Percentiles rank a stretch among this genome's conserved stretches.
phyloP scores from a whole-genome alignment of 2,329 filamentous ascomycete species.

The Raffaelea arxii region DNA sequence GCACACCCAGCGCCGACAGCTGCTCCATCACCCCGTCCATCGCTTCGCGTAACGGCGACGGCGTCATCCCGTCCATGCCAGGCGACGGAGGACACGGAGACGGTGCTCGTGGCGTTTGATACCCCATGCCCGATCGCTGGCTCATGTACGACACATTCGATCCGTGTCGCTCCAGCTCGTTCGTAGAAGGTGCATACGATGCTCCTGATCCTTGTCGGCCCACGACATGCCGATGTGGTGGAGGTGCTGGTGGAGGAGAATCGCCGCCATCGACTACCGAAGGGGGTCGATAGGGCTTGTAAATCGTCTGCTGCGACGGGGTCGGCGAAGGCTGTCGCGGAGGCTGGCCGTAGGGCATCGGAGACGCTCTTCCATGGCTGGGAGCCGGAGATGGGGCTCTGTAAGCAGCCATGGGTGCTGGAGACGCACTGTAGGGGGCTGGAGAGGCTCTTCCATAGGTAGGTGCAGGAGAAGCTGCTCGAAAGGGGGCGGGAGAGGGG shows the following conservation, averaged over 20 bases:
- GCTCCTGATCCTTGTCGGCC: conserved; percentile 20
- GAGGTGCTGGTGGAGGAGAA: conserved; percentile 70
- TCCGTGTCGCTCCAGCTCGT: conserved; percentile 22
- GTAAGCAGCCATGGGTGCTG: too few relatives aligned
- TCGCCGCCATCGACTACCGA: conserved; percentile 29
- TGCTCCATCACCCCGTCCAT: conserved; percentile 99
- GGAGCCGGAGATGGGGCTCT: neutral
- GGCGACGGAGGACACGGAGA: conserved; percentile 63
- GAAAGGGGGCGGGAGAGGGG: neutral
- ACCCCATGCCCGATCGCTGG: conserved; percentile 21
- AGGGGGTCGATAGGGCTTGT: conserved; percentile 16
- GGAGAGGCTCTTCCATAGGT: too few relatives aligned
- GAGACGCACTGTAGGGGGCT: too few relatives aligned
- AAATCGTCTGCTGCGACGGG: conserved; percentile 8
- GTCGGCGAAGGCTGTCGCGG: conserved; percentile 10
- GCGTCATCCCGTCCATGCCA: conserved; percentile 59
- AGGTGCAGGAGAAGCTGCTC: neutral
- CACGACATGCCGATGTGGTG: conserved; percentile 63
- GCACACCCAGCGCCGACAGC: conserved; percentile 71
- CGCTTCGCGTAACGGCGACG: conserved; percentile 82
- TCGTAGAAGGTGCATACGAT: too few relatives aligned
- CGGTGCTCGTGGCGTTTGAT: conserved; percentile 45
- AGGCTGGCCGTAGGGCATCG: neutral
- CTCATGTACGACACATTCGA: conserved; percentile 28
- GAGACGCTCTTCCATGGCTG: conserved; percentile 5